phyloP scores from a whole-genome alignment of 768 basidiomycete species.

The Stropharia rugosoannulata region DNA sequence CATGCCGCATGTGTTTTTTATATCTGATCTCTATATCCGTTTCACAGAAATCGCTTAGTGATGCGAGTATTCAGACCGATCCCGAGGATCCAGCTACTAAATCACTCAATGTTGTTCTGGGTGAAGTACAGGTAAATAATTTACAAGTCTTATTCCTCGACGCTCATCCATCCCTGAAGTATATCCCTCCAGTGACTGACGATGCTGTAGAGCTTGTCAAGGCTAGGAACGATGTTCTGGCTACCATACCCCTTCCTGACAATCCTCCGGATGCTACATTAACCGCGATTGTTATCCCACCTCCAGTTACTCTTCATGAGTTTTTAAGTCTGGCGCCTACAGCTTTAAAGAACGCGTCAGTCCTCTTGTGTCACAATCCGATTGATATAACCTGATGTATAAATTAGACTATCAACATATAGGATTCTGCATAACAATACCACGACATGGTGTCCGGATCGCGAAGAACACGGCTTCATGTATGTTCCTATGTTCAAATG shows the following conservation, averaged over 20 bases:
- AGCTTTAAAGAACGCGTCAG: constrained; percentile 57
- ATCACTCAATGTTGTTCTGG: not conserved
- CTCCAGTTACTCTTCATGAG: constrained; percentile 65
- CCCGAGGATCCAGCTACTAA: not conserved
- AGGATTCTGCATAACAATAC: constrained; percentile 65
- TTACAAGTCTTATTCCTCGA: not conserved
- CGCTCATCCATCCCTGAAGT: constrained; percentile 8
- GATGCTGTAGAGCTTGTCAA: constrained; percentile 47
- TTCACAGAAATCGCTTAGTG: not conserved
- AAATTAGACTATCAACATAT: constrained; percentile 53
- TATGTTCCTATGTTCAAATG: constrained; percentile 76
- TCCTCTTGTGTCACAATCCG: not conserved
- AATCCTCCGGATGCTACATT: constrained; percentile 65
- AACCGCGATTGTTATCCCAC: constrained; percentile 66
- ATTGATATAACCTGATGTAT: not conserved
- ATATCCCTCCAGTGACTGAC: constrained; percentile 25
- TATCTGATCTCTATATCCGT: too few species aligned
- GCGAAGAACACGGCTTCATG: constrained; percentile 81
- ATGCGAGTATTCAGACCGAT: not conserved
- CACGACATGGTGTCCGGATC: constrained; percentile 78
- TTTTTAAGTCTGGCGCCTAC: constrained; percentile 59
- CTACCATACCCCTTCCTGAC: constrained; percentile 60
- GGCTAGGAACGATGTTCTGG: constrained; percentile 55
- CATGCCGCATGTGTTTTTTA: not conserved
- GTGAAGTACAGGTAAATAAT: not conserved